Conservation (phyloP, 352 stramenopile genomes). For the Pythium monospermum region DNA sequence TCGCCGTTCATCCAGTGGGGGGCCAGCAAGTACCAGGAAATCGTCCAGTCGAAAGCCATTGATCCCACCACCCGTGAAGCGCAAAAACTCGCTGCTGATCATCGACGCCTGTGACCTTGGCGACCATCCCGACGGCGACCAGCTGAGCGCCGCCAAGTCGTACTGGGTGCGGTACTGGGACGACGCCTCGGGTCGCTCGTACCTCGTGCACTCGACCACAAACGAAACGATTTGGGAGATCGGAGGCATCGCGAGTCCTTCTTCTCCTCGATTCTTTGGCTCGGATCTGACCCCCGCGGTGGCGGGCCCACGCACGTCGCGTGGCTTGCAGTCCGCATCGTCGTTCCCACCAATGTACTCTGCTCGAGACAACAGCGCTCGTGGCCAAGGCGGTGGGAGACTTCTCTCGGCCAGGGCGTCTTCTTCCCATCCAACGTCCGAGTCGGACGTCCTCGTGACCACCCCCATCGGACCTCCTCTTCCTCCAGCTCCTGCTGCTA, state of each 20-base stretch:
- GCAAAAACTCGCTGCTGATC: slow-evolving; percentile 18
- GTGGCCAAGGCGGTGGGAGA: not conserved
- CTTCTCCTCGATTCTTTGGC: too few species aligned
- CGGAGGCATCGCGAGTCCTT: not conserved
- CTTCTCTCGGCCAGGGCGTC: slow-evolving; percentile 5
- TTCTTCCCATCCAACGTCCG: slow-evolving; percentile 23
- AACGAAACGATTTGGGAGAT: slow-evolving; percentile 71
- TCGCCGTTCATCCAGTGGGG: not conserved
- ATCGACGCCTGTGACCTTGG: slow-evolving; percentile 14
- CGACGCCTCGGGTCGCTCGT: slow-evolving; percentile 37
- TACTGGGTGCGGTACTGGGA: slow-evolving; percentile 66
- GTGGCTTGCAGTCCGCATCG: not conserved
- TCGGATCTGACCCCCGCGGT: too few species aligned
- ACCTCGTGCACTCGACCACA: slow-evolving; percentile 67
- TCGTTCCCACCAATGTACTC: slow-evolving; percentile 6
- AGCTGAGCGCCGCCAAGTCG: slow-evolving; percentile 1
- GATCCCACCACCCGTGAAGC: slow-evolving; percentile 9
- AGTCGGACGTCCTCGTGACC: slow-evolving; percentile 34
- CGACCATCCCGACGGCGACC: slow-evolving; percentile 5
- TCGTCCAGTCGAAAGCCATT: slow-evolving; percentile 8
- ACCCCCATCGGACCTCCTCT: slow-evolving; percentile 1
- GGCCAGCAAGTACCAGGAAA: not conserved
- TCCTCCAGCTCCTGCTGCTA: not conserved
- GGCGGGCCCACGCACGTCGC: too few species aligned
- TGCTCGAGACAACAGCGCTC: not conserved